Evolutionary conservation across 169 alveolate genomes (phyloP).

Genomic region (Plasmodium gaboni): DNA sequence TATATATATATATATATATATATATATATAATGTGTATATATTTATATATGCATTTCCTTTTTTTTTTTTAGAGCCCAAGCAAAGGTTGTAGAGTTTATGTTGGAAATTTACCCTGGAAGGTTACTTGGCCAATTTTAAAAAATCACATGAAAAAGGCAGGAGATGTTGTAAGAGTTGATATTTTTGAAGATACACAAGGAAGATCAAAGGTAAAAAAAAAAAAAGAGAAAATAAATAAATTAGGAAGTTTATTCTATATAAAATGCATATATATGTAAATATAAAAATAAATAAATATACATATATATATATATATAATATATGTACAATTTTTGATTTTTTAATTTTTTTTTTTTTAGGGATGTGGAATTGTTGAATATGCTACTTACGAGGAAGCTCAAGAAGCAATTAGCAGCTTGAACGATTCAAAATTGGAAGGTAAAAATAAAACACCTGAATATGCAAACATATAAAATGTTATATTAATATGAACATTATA

Average conservation of each 20-base stretch:
- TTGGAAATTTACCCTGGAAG: constrained; percentile 93
- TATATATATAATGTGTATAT: no score
- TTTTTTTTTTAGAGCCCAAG: constrained; percentile 63
- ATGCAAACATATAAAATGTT: no score
- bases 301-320: neutral
- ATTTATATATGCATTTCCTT: neutral
- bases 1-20: neutral
- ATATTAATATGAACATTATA: no score
- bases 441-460: neutral
- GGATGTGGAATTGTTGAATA: constrained; percentile 91
- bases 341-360: constrained; percentile 31
- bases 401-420: constrained; percentile 86
- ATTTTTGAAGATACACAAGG: constrained; percentile 92
- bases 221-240: no score
- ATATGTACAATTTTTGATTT: neutral
- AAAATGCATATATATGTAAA: neutral
- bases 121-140: constrained; percentile 92
- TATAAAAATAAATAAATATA: neutral
- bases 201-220: constrained; percentile 85
- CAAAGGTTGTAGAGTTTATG: constrained; percentile 91
- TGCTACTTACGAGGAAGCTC: constrained; percentile 86
- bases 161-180: constrained; percentile 92
- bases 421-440: constrained; percentile 82
- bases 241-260: neutral
- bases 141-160: constrained; percentile 93